phyloP scores from a whole-genome alignment of 2,329 filamentous ascomycete species.

The Arthrobotrys pseudoclavata region DNA sequence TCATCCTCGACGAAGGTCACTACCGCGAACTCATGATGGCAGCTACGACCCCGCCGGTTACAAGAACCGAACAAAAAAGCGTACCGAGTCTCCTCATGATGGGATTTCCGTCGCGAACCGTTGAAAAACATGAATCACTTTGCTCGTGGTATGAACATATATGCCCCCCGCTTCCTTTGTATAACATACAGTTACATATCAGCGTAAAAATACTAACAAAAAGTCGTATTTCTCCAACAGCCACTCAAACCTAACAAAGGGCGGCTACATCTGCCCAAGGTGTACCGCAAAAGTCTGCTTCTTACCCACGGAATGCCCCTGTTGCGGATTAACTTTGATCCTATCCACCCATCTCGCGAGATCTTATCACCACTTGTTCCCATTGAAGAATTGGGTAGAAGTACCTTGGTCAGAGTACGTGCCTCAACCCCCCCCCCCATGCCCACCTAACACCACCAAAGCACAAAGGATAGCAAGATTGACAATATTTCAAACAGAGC shows the following conservation, averaged over 20 bases:
- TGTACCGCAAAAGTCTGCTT: constrained; percentile 91
- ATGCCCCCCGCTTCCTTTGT: not conserved
- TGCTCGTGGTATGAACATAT: constrained; percentile 76
- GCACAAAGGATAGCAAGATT: not conserved
- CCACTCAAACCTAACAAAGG: constrained; percentile 66
- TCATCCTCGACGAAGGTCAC: constrained; percentile 88
- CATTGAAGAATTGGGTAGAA: constrained; percentile 88
- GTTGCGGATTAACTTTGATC: constrained; percentile 91
- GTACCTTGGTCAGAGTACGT: constrained; percentile 79
- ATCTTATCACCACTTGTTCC: constrained; percentile 94
- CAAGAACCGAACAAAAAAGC: constrained; percentile 74
- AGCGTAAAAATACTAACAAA: not conserved
- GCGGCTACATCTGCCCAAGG: constrained; percentile 91
- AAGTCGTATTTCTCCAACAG: not conserved
- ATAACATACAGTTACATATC: not conserved
- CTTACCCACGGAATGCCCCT: constrained; percentile 89
- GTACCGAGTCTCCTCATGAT: constrained; percentile 86
- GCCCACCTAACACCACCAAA: not conserved
- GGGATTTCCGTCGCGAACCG: constrained; percentile 91
- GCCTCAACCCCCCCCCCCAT: not conserved
- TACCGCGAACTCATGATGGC: constrained; percentile 90
- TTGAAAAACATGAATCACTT: constrained; percentile 79
- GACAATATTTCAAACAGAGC: constrained; percentile 67
- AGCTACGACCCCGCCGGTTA: constrained; percentile 88
- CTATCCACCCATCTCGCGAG: constrained; percentile 91